Conservation (phyloP, 2,329 filamentous ascomycete species). For the Triangularia setosa region DNA sequence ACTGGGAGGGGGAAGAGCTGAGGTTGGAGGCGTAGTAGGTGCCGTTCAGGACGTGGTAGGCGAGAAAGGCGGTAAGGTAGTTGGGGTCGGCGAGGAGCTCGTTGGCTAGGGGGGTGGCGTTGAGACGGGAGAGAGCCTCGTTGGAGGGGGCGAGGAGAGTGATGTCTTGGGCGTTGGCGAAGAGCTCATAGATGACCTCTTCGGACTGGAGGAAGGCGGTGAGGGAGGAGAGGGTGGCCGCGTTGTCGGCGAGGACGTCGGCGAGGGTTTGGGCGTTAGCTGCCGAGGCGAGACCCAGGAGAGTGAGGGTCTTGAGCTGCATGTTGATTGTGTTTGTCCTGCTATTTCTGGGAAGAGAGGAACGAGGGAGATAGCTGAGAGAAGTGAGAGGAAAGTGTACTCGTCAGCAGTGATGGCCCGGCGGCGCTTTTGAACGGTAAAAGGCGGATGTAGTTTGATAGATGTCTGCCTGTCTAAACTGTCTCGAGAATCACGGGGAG, state of each 20-base stretch:
- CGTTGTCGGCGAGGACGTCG: constrained; percentile 22
- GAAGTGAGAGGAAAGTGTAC: background rate
- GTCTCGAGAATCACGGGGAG: background rate
- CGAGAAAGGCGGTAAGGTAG: constrained; percentile 41
- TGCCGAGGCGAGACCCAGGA: background rate
- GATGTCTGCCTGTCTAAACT: background rate
- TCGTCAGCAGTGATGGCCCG: background rate
- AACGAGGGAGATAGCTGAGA: background rate
- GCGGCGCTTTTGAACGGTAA: background rate
- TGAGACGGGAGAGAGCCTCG: constrained; percentile 40
- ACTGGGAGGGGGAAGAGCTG: constrained; percentile 23
- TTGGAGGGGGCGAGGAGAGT: constrained; percentile 58
- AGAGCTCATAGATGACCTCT: constrained; percentile 34
- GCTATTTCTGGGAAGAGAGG: background rate
- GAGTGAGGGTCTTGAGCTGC: constrained; percentile 6
- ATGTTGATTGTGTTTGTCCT: constrained; percentile 4
- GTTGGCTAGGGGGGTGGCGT: constrained; percentile 31
- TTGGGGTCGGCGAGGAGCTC: constrained; percentile 22
- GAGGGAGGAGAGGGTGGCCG: constrained; percentile 24
- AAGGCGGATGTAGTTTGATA: background rate
- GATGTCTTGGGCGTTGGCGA: constrained; percentile 44
- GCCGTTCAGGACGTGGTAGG: constrained; percentile 57
- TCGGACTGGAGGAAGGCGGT: constrained; percentile 33
- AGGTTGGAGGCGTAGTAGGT: constrained; percentile 36
- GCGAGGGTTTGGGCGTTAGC: constrained; percentile 15